These are phyloP conservation scores for Cladosporium sp. DNA, from an alignment of 2,329 filamentous ascomycete genomes.

Conservation along the genomic window DNA sequence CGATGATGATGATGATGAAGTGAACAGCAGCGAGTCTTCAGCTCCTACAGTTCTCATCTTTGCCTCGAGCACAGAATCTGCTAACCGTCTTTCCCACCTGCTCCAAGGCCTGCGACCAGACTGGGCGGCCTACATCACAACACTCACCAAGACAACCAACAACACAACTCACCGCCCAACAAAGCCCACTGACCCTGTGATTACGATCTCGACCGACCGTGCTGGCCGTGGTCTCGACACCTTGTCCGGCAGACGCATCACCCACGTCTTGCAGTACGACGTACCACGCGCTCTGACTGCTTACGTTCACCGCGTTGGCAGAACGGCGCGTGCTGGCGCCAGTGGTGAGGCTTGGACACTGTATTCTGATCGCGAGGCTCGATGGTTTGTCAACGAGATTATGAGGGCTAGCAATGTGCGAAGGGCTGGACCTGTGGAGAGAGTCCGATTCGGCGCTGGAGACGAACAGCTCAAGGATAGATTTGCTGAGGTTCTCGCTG, in stretches of 20 bases:
- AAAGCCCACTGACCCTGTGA: conserved; percentile 67
- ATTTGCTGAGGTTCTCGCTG: conserved; percentile 59
- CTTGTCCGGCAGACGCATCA: conserved; percentile 56
- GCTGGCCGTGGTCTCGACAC: conserved; percentile 83
- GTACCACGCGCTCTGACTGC: conserved; percentile 76
- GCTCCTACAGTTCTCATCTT: conserved; percentile 69
- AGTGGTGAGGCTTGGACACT: conserved; percentile 82
- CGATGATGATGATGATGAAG: background rate
- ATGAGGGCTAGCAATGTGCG: conserved; percentile 57
- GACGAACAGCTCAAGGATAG: conserved; percentile 34
- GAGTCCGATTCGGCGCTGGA: conserved; percentile 31
- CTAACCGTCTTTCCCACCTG: conserved; percentile 81
- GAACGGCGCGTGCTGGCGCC: conserved; percentile 81
- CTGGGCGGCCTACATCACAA: conserved; percentile 29
- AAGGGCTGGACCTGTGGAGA: conserved; percentile 48
- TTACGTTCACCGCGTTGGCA: conserved; percentile 89
- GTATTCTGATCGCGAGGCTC: conserved; percentile 75
- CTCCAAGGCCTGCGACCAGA: conserved; percentile 47
- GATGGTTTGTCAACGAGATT: conserved; percentile 90
- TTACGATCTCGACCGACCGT: conserved; percentile 84
- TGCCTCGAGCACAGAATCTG: conserved; percentile 84
- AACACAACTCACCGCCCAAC: conserved; percentile 53
- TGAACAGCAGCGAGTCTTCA: background rate
- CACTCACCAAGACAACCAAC: conserved; percentile 62
- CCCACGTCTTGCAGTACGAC: conserved; percentile 92